Base-by-base conservation (phyloP, 768 basidiomycete genomes). In the Leccinellum albellum region DNA sequence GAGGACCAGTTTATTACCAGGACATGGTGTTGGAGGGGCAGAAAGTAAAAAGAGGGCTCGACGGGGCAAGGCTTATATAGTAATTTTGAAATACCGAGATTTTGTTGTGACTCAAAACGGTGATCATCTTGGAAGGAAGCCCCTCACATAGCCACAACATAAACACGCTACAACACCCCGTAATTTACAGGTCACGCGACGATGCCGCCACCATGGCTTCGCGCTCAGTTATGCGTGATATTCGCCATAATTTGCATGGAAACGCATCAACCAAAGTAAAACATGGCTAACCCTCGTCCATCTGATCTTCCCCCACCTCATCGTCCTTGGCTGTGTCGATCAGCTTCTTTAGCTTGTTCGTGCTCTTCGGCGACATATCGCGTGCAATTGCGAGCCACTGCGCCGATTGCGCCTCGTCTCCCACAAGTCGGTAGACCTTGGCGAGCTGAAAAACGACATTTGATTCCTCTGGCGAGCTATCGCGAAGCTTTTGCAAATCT, bases 391-490 rank as follows among this genome's bases (percentile, higher is more conserved):
- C 91, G 59, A 99, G 88, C 74, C 87, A 80, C 59, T 89, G 86
- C 55, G 91, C 89, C 50, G 93, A 87, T 73, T 90, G 87, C 20
- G 82, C 79, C 62, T 84, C 83, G 73, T 93, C 80, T 33, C 92
- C 92, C 54, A 89, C 74, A 63, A 90, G 78, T 48, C 91, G 85
- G 68, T 97, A 98, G 57, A 89, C 87, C 75, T 89, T 90, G 26
- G 94, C 97, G 17, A 99, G 84, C 73, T 98, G 88, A 82, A 97
- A 97, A 57, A 95, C 85, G 55, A 98, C 91, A 75, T 98, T 98
- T 53, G 94, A 89, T 77, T 99, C 97, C 68, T 94, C 92, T 7
- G 96, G 96, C 33, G 94, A 91, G 60, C 84, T 77, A 70, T 84
- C 85, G 63, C 87, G 82, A 52, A 99, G 82, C 58, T 79, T 76